Conservation (phyloP, 2,329 filamentous ascomycete genomes). For the Fusarium incarnatum region DNA sequence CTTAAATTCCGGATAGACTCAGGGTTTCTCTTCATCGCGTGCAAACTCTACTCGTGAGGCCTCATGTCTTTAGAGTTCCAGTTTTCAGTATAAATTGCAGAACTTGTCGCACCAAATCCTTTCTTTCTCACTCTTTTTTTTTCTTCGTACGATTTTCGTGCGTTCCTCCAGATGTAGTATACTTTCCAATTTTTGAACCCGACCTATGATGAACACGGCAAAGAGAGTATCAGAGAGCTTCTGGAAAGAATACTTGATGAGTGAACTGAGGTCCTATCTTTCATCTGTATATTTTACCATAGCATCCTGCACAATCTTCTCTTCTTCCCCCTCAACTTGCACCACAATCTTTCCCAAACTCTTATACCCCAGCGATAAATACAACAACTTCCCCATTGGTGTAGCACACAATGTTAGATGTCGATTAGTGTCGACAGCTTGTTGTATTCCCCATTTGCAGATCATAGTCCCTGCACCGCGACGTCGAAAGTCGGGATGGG, state of each 20-base stretch:
- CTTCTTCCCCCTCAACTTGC: constrained; percentile 5
- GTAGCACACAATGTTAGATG: background rate
- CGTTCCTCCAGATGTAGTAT: background rate
- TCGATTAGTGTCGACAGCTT: background rate
- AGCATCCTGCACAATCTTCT: constrained; percentile 5
- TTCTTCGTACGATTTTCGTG: background rate
- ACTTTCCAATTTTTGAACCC: background rate
- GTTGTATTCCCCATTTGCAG: constrained; percentile 9
- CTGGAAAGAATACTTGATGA: background rate
- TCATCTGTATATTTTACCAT: background rate
- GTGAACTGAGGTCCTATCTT: background rate
- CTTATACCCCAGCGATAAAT: background rate
- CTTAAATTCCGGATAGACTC: background rate
- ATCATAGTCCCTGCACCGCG: constrained; percentile 9
- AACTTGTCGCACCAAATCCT: background rate
- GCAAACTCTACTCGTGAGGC: background rate
- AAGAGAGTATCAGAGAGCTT: background rate
- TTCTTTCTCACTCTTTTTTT: background rate
- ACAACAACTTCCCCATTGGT: background rate
- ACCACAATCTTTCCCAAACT: background rate
- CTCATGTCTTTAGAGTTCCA: accelerated
- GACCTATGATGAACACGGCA: background rate
- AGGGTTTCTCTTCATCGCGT: background rate
- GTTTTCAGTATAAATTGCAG: background rate
- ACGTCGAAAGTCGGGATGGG: background rate